A percentile compares a stretch with the other conserved stretches of the same genome.
Evolutionary conservation across 805 yeast species (phyloP).

Genomic region (Suhomyces xylopsoci): DNA sequence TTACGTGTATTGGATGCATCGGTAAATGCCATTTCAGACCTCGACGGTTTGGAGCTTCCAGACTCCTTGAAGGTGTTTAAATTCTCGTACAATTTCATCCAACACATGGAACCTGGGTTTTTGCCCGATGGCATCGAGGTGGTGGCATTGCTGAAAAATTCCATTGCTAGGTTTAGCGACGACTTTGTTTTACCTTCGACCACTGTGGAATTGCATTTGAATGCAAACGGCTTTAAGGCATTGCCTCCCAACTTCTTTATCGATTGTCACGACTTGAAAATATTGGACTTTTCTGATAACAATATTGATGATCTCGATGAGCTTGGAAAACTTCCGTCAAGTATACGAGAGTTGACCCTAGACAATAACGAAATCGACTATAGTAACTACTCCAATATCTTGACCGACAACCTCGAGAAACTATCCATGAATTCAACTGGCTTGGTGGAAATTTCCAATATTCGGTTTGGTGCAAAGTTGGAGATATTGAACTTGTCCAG

Average conservation of each 20-base stretch:
- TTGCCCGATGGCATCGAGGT: constrained; percentile 13
- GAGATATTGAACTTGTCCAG: constrained; percentile 11
- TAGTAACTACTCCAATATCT: constrained; percentile 14
- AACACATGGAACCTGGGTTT: constrained; percentile 3
- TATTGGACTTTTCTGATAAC: constrained; percentile 15
- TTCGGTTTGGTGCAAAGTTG: constrained; percentile 15
- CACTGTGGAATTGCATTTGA: constrained; percentile 12
- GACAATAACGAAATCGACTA: constrained; percentile 22
- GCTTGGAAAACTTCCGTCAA: constrained; percentile 17
- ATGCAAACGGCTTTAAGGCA: constrained; percentile 11
- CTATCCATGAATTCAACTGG: constrained; percentile 20
- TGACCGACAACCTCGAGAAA: constrained; percentile 14
- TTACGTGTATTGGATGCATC: constrained; percentile 13
- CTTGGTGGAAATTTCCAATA: constrained; percentile 13
- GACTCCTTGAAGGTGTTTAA: constrained; percentile 7
- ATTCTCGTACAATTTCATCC: constrained; percentile 14
- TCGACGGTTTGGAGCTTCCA: constrained; percentile 11
- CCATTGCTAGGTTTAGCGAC: constrained; percentile 7
- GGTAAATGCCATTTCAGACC: constrained; percentile 10
- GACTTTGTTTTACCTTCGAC: constrained; percentile 11
- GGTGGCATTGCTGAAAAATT: constrained; percentile 15
- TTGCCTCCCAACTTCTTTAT: constrained; percentile 15
- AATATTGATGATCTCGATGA: constrained; percentile 22
- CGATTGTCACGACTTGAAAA: constrained; percentile 6
- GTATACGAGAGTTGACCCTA: constrained; percentile 12